Percentiles rank a stretch among this genome's conserved stretches.
Conservation (phyloP, 225 moss, liverwort and hornwort species). For the Rhytidiadelphus loreus region DNA sequence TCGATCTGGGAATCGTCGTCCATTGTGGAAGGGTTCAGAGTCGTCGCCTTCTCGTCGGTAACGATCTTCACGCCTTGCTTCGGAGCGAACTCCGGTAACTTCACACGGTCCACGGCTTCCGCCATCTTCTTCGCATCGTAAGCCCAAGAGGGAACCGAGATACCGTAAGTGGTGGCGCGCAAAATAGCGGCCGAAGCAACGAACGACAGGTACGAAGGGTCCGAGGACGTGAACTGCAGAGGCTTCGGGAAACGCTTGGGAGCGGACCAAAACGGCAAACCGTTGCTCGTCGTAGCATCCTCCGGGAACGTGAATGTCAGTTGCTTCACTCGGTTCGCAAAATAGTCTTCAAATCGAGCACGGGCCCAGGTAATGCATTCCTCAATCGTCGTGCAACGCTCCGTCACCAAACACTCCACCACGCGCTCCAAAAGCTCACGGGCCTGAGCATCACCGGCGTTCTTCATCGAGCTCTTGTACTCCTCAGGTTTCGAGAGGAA, state of each 20-base stretch:
- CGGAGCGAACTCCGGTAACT: slow-evolving; percentile 29
- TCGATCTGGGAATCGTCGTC: slow-evolving; percentile 55
- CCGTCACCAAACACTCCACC: slow-evolving; percentile 78
- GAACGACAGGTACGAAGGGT: slow-evolving; percentile 45
- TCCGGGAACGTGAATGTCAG: slow-evolving; percentile 56
- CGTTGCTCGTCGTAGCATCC: slow-evolving; percentile 40
- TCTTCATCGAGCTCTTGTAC: slow-evolving; percentile 58
- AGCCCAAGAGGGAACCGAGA: slow-evolving; percentile 37
- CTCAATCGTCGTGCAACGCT: slow-evolving; percentile 64
- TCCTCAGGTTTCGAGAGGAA: slow-evolving; percentile 70
- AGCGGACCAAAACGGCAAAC: slow-evolving; percentile 56
- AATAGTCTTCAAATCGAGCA: slow-evolving; percentile 49
- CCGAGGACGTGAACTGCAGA: slow-evolving; percentile 35
- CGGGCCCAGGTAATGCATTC: slow-evolving; percentile 82
- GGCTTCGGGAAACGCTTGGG: slow-evolving; percentile 60
- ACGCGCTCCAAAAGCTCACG: slow-evolving; percentile 91
- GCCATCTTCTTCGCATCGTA: slow-evolving; percentile 32
- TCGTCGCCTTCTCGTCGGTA: slow-evolving; percentile 54
- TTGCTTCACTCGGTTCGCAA: slow-evolving; percentile 52
- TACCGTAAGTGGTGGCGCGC: slow-evolving; percentile 36
- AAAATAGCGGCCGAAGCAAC: slow-evolving; percentile 39
- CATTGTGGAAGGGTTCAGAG: slow-evolving; percentile 15
- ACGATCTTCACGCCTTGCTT: slow-evolving; percentile 56
- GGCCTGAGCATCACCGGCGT: slow-evolving; percentile 83
- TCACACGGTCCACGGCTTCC: slow-evolving; percentile 33